phyloP scores from a whole-genome alignment of 305 asterid genomes.

The Fraxinus ornus region DNA sequence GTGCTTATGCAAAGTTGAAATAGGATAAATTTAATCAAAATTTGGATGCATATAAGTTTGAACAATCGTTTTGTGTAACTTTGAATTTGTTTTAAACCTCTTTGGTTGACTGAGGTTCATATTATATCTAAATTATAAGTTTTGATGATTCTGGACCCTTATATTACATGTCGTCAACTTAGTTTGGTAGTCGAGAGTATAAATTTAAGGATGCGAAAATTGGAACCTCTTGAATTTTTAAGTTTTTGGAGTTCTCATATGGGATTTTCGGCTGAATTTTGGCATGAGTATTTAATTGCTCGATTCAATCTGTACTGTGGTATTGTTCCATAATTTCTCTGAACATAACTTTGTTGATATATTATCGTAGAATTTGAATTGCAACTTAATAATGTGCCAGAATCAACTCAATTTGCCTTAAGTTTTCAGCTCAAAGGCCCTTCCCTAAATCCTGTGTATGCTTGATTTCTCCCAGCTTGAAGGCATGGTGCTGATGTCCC shows the following conservation, averaged over 20 bases:
- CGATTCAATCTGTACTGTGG: neutral
- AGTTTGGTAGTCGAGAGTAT: neutral
- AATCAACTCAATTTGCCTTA: neutral
- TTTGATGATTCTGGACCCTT: constrained; percentile 2
- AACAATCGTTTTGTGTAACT: neutral
- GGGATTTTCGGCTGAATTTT: neutral
- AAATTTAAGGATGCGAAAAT: neutral
- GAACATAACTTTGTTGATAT: neutral
- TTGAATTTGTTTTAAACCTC: neutral
- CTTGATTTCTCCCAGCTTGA: constrained; percentile 38
- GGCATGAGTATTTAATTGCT: neutral
- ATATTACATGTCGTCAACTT: neutral
- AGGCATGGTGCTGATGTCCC: constrained; percentile 69
- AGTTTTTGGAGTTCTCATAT: neutral
- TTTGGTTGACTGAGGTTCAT: neutral
- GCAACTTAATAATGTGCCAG: neutral
- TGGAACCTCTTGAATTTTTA: neutral
- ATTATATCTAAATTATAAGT: neutral
- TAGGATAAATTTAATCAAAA: neutral
- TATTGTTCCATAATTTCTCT: neutral
- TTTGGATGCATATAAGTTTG: neutral
- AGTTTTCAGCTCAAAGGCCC: neutral
- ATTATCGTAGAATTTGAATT: neutral
- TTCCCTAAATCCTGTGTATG: constrained; percentile 5
- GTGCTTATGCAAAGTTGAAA: constrained; percentile 1